These are phyloP conservation scores for Darksidea phi DNA, from an alignment of 495 filamentous ascomycete genomes.

Conservation along the genomic window DNA sequence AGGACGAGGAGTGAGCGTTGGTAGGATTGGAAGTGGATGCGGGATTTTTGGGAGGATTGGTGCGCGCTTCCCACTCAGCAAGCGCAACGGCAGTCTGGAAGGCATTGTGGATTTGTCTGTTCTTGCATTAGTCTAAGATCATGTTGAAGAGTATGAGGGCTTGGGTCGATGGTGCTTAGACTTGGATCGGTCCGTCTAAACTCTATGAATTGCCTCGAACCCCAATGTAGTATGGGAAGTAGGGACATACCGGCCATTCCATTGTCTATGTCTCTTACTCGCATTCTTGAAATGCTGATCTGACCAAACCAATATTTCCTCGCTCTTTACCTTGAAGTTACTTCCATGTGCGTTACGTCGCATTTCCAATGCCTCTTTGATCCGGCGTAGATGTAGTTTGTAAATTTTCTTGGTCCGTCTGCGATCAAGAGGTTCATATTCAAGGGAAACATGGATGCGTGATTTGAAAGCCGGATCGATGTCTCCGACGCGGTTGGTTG, in stretches of 20 bases:
- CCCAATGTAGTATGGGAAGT: neutral
- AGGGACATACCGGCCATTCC: neutral
- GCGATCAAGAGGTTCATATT: slow-evolving; percentile 27
- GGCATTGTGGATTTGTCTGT: neutral
- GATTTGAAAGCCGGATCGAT: slow-evolving; percentile 39
- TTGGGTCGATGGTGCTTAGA: no score
- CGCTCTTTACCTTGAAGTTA: neutral
- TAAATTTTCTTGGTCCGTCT: neutral
- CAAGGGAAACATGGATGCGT: slow-evolving; percentile 40
- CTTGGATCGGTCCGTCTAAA: no score
- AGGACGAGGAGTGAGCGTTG: no score
- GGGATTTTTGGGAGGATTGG: neutral
- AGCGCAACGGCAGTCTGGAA: slow-evolving; percentile 8
- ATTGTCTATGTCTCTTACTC: neutral
- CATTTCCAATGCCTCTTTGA: neutral
- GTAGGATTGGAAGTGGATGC: neutral
- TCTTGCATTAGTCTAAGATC: neutral
- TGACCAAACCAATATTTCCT: neutral
- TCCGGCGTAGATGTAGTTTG: neutral
- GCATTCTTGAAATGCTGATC: neutral
- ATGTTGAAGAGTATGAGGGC: no score
- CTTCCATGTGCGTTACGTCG: neutral
- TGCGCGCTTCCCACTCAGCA: neutral
- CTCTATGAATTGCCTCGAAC: no score
- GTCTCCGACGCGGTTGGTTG: slow-evolving; percentile 36